phyloP scores from a whole-genome alignment of 208 protist species.

The Trypanosoma mega region DNA sequence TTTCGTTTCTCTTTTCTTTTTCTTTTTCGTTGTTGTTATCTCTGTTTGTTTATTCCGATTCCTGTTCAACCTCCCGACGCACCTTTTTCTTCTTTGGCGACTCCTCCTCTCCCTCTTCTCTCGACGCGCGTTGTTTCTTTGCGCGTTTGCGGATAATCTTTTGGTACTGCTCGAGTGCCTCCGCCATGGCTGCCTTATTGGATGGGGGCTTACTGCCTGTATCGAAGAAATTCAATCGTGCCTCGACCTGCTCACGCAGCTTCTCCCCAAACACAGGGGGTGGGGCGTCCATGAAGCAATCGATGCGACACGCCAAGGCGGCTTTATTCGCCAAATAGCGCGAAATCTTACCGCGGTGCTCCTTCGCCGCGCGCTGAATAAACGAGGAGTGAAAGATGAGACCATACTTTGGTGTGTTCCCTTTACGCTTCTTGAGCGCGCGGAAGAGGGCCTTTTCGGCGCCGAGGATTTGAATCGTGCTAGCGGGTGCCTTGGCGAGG shows the following conservation, averaged over 20 bases:
- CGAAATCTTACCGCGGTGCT: slow-evolving; percentile 99
- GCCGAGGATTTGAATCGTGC: slow-evolving; percentile 99
- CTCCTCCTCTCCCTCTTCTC: slow-evolving; percentile 28
- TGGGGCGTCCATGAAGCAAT: slow-evolving; percentile 93
- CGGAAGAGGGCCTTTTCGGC: slow-evolving; percentile 99
- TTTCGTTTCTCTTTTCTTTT: not conserved
- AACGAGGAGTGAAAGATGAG: slow-evolving; percentile 99
- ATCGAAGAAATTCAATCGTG: slow-evolving; percentile 97
- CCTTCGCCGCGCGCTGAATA: slow-evolving; percentile 95
- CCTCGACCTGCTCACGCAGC: slow-evolving; percentile 98
- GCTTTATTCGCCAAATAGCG: slow-evolving; percentile 99
- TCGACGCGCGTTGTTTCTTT: slow-evolving; percentile 35
- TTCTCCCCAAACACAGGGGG: slow-evolving; percentile 94
- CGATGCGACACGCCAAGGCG: slow-evolving; percentile 97
- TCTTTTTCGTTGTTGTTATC: not conserved
- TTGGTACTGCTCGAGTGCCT: slow-evolving; percentile 92
- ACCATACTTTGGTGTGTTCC: slow-evolving; percentile 99
- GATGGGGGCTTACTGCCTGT: slow-evolving; percentile 93
- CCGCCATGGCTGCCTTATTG: slow-evolving; percentile 97
- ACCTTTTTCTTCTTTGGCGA: slow-evolving; percentile 60
- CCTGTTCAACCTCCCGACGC: slow-evolving; percentile 51
- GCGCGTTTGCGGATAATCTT: slow-evolving; percentile 65
- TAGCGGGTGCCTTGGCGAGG: slow-evolving; percentile 99
- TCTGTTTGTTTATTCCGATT: slow-evolving; percentile 47
- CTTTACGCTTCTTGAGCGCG: slow-evolving; percentile 97